Base-by-base conservation (phyloP, 768 basidiomycete genomes). In the Lentinula raphanica region DNA sequence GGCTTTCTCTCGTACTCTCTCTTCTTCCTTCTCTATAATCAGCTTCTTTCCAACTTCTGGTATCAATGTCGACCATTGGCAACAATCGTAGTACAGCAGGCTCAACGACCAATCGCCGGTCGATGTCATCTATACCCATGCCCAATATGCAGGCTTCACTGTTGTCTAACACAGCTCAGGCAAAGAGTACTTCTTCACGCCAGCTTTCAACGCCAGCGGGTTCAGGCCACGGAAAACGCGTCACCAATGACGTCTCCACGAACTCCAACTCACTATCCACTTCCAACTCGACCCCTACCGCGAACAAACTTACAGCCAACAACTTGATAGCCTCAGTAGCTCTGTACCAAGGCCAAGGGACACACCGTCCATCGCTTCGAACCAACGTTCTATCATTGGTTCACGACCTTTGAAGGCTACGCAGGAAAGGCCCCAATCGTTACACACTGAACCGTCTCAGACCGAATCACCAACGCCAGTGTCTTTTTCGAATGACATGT, bases 101-200 rank as follows among this genome's bases (percentile, higher is more conserved):
- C 17, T 23, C 35, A 23, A 39, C 40, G 40, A 42, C 40, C 12
- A 42, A 39, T 39, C 31, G 51, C 19, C 51, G 51, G 31, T 53
- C 51, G 36, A 53, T 39, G 51, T 53, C 51, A 11, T 53, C 51
- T 36, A 53, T 53, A 13, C 51, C 51, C 25, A 53, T 53, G 51
- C 51, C 51, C 5, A 25, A 32, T 12, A 19, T 50, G 15, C 32
- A 29, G 29, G 49, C 49, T 15, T 50, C 31, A n/a, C 51, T 53
- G 21, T 53, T 36, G 21, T 53, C 51, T 13, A 53, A 53, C 39
- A 23, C 51, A 27, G 36, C 36, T n/a, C 12, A 11, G 19, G n/a
- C 51, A 4, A 53, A 25, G 39, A 53, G 19, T 28, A 32, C 51
- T 0, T 53, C 51, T 5, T 25, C 46, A 28, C 31, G 51, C 21